These are phyloP conservation scores for Saitozyma podzolica DNA, from an alignment of 768 basidiomycete species.

Conservation along the genomic window DNA sequence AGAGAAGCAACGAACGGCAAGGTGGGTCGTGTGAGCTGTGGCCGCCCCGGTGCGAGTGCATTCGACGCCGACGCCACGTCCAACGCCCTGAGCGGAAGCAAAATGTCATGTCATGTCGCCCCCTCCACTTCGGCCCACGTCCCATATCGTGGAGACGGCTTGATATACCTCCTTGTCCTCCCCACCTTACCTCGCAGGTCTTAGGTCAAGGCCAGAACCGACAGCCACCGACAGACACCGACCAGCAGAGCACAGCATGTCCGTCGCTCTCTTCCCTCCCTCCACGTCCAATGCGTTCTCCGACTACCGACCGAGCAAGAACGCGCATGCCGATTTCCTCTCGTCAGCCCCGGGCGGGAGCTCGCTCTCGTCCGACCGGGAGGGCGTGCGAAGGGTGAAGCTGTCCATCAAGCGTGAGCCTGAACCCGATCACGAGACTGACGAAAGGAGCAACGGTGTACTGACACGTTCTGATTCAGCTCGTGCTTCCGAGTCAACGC, in stretches of 20 bases:
- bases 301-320: constrained; percentile 31
- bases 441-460: not conserved
- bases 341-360: constrained; percentile 15
- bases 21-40: too few relatives aligned
- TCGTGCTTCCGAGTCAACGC: not conserved
- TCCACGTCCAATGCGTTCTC: constrained; percentile 16
- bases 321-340: constrained; percentile 38
- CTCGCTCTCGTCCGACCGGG: constrained; percentile 8
- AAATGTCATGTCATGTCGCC: too few relatives aligned
- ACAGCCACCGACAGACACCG: not conserved
- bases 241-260: not conserved
- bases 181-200: not conserved
- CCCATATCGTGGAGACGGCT: too few relatives aligned
- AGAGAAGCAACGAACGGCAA: too few relatives aligned
- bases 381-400: constrained; percentile 18
- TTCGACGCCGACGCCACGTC: too few relatives aligned
- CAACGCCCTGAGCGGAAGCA: too few relatives aligned
- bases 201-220: not conserved
- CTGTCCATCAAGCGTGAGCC: constrained; percentile 12
- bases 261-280: constrained; percentile 2
- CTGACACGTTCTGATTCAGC: not conserved
- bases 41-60: too few relatives aligned
- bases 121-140: too few relatives aligned
- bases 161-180: too few relatives aligned
- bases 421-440: not conserved